A percentile compares a stretch with the other conserved stretches of the same genome.
phyloP scores from a whole-genome alignment of 345 rosid species.

The Capsella bursapastoris region DNA sequence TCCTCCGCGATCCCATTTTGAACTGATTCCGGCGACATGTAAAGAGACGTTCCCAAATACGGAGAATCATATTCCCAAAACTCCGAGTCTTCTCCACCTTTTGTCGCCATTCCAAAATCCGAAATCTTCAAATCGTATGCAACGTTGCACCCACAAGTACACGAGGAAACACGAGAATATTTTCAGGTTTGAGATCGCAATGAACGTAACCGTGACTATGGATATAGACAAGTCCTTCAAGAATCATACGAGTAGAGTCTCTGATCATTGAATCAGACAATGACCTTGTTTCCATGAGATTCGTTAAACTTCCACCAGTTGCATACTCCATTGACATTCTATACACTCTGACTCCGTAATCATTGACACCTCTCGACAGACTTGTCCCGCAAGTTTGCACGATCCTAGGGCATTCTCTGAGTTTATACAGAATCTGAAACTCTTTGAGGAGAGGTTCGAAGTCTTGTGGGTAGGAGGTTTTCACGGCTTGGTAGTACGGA shows the following conservation, averaged over 20 bases:
- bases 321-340: conserved; percentile 39
- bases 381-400: background rate
- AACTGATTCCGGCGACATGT: conserved; percentile 38
- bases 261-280: conserved; percentile 15
- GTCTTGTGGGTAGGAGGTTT: conserved; percentile 10
- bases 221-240: conserved; percentile 27
- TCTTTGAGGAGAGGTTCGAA: conserved; percentile 25
- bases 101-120: conserved; percentile 26
- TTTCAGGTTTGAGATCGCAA: conserved; percentile 40
- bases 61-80: conserved; percentile 16
- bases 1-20: conserved; percentile 11
- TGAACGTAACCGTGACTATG: conserved; percentile 35
- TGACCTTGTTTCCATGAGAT: conserved; percentile 1
- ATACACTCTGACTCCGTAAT: conserved; percentile 15
- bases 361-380: conserved; percentile 7
- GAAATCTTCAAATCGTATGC: conserved; percentile 19
- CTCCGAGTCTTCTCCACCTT: background rate
- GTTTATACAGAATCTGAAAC: conserved; percentile 26
- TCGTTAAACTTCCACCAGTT: conserved; percentile 28
- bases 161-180: conserved; percentile 31
- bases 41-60: conserved; percentile 5
- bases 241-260: conserved; percentile 39
- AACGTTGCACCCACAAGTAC: background rate
- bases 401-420: conserved; percentile 25
- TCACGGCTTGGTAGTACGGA: conserved; percentile 26